A percentile compares a stretch with the other conserved stretches of the same genome.
These are phyloP conservation scores for Thymus mandschuricus DNA, from an alignment of 257 asterid genomes.

Conservation along the genomic window DNA sequence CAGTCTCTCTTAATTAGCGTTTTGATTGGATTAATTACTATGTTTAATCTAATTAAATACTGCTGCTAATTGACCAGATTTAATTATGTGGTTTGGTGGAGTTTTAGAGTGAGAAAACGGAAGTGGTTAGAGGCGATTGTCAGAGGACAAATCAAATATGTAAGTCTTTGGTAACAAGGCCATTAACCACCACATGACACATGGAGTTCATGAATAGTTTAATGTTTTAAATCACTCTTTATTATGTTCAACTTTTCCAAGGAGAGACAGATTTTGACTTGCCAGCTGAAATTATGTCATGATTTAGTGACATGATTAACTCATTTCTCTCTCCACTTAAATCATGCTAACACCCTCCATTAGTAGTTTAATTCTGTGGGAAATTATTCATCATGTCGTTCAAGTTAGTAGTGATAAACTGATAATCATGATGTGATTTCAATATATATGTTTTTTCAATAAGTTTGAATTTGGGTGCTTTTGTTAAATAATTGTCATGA, in stretches of 20 bases:
- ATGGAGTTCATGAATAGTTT: conserved; percentile 31
- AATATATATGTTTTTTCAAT: background rate
- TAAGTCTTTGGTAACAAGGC: conserved; percentile 23
- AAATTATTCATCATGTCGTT: background rate
- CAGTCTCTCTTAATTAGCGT: background rate
- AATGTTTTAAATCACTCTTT: conserved; percentile 23
- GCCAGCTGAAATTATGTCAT: conserved; percentile 29
- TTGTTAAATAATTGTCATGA: no score
- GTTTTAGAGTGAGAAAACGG: conserved; percentile 5
- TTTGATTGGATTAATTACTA: background rate
- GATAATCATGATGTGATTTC: background rate
- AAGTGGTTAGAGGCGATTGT: conserved; percentile 41
- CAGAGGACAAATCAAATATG: conserved; percentile 39
- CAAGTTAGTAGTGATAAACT: background rate
- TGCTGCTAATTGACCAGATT: background rate
- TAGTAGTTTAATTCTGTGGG: background rate
- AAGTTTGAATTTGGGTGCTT: no score
- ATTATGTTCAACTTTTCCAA: background rate
- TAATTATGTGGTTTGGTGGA: background rate
- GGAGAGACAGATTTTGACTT: conserved; percentile 36
- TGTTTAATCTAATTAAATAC: background rate
- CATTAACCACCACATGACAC: conserved; percentile 46
- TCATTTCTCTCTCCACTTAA: conserved; percentile 3
- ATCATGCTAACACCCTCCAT: background rate
- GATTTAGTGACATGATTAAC: conserved; percentile 7